These are phyloP conservation scores for Erodium moschatum DNA, from an alignment of 441 rosid species.

Conservation along the genomic window DNA sequence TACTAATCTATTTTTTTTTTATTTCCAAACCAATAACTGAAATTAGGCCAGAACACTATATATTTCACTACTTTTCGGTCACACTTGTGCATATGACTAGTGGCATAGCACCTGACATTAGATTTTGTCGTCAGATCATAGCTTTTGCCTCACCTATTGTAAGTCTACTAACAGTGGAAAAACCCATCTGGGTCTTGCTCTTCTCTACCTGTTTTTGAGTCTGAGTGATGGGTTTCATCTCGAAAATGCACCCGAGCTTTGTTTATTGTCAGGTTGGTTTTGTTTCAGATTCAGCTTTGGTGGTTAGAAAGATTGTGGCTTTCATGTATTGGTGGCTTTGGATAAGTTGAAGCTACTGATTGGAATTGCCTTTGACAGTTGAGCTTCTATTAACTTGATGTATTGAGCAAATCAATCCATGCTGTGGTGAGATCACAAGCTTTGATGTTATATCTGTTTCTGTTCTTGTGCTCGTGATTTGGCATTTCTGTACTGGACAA, in stretches of 20 bases:
- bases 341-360: constrained; percentile 9
- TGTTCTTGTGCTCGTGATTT: too few relatives aligned
- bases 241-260: constrained; percentile 25
- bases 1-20: too few relatives aligned
- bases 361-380: constrained; percentile 11
- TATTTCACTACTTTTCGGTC: too few relatives aligned
- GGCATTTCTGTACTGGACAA: too few relatives aligned
- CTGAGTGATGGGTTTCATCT: constrained; percentile 29
- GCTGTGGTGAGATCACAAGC: too few relatives aligned
- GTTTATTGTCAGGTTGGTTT: constrained; percentile 35
- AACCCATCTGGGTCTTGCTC: constrained; percentile 24
- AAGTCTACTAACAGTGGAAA: constrained; percentile 7
- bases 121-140: constrained; percentile 27
- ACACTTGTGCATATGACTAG: too few relatives aligned
- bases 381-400: constrained; percentile 5
- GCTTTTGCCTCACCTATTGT: background rate
- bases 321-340: background rate
- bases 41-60: too few relatives aligned
- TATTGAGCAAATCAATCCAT: too few relatives aligned
- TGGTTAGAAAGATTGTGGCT: background rate
- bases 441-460: too few relatives aligned
- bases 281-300: constrained; percentile 5
- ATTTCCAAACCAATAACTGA: too few relatives aligned
- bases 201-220: constrained; percentile 11
- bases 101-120: too few relatives aligned